phyloP scores from a whole-genome alignment of 129 eudicot species.

The Helianthus tuberosus region DNA sequence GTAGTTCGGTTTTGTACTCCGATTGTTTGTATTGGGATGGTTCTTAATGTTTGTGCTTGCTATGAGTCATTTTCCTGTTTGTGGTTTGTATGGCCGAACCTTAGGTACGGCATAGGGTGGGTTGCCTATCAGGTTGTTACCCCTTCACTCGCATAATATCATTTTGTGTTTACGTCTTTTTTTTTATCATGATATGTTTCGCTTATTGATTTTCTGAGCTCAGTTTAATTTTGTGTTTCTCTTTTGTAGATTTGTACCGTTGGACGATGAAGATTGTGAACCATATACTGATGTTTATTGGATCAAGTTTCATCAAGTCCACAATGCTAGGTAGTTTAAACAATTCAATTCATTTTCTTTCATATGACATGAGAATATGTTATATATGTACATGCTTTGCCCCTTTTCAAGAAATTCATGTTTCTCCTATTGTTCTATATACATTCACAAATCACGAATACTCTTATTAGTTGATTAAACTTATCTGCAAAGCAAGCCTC shows the following conservation, averaged over 20 bases:
- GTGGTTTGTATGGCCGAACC: too few relatives aligned
- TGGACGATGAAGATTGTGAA: constrained; percentile 99
- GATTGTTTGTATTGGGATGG: too few relatives aligned
- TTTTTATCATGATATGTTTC: too few relatives aligned
- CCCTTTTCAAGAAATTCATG: neutral
- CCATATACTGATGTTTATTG: constrained; percentile 85
- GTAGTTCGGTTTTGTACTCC: too few relatives aligned
- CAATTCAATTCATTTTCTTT: neutral
- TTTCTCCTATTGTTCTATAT: neutral
- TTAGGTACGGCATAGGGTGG: too few relatives aligned
- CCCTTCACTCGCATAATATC: too few relatives aligned
- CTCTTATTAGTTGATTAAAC: constrained; percentile 10
- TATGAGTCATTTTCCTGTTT: too few relatives aligned
- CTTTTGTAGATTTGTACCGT: constrained; percentile 73
- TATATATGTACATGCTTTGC: neutral
- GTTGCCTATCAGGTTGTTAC: too few relatives aligned
- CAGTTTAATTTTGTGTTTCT: neutral
- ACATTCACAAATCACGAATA: neutral
- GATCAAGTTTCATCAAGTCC: constrained; percentile 80
- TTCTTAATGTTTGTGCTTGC: too few relatives aligned
- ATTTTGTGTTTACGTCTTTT: too few relatives aligned
- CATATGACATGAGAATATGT: neutral
- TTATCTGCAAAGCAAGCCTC: neutral
- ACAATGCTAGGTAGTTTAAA: constrained; percentile 70
- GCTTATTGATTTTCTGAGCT: too few relatives aligned